These are phyloP conservation scores for Lagenaria siceraria DNA, from an alignment of 306 rosid genomes.

Conservation along the genomic window DNA sequence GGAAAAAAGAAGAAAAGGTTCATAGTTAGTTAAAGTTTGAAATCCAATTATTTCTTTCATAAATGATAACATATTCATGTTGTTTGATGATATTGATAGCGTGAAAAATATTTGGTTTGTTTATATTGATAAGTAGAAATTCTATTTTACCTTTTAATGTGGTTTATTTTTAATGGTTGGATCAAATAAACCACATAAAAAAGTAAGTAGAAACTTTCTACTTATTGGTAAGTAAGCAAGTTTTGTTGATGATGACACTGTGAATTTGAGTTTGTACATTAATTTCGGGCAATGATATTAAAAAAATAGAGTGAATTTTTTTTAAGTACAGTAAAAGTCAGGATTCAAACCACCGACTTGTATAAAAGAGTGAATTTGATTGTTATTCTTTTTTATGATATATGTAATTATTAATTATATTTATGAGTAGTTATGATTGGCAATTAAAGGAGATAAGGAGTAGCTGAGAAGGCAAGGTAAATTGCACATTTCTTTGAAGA, in stretches of 20 bases:
- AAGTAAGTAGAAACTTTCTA: not conserved
- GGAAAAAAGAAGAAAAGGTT: not conserved
- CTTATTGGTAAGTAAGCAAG: not conserved
- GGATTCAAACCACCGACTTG: no score
- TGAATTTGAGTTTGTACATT: constrained; percentile 11
- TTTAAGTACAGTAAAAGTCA: no score
- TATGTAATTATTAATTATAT: not conserved
- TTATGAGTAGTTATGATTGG: not conserved
- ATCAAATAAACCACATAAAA: not conserved
- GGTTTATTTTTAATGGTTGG: not conserved
- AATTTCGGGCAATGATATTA: not conserved
- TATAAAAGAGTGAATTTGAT: not conserved
- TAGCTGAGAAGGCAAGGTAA: constrained; percentile 13
- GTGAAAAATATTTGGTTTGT: not conserved
- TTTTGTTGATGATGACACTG: not conserved
- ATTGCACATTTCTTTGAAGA: not conserved
- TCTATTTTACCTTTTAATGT: not conserved
- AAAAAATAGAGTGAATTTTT: not conserved
- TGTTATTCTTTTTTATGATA: not conserved
- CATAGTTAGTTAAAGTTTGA: constrained; percentile 9
- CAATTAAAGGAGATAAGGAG: not conserved
- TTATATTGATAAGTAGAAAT: not conserved
- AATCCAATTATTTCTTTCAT: not conserved
- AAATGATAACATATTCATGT: not conserved
- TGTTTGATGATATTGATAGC: not conserved